phyloP scores from a whole-genome alignment of 768 basidiomycete species.

The Kwoniella sp. region DNA sequence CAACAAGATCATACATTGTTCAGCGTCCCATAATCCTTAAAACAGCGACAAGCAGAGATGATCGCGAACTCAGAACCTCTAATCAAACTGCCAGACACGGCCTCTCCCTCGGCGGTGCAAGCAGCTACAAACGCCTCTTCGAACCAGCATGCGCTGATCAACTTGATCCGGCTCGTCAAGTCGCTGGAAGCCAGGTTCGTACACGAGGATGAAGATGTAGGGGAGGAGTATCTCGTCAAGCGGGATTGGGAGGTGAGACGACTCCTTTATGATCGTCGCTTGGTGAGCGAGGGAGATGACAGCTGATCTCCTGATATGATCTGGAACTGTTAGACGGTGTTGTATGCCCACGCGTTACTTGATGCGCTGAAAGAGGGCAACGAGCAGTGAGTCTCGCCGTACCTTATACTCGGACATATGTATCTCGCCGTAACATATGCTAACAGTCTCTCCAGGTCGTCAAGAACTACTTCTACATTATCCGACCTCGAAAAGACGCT shows the following conservation, averaged over 20 bases:
- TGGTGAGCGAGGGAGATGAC: neutral
- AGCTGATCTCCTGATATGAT: conserved; percentile 7
- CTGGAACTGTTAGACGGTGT: conserved; percentile 21
- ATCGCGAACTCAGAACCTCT: neutral
- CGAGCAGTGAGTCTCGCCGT: conserved; percentile 21
- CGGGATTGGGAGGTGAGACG: conserved; percentile 44
- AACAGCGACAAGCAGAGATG: neutral
- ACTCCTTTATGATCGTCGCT: neutral
- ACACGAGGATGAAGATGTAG: conserved; percentile 25
- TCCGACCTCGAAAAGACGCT: conserved; percentile 4
- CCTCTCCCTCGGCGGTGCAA: conserved; percentile 20
- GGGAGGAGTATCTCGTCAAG: conserved; percentile 10
- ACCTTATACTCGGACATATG: too few relatives aligned
- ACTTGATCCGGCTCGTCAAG: conserved; percentile 41
- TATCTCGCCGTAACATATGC: neutral
- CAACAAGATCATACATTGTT: too few relatives aligned
- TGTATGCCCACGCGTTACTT: conserved; percentile 36
- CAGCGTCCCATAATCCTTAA: too few relatives aligned
- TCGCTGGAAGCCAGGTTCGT: conserved; percentile 31
- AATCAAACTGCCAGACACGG: neutral
- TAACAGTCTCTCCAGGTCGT: conserved; percentile 12
- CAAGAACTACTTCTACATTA: conserved; percentile 9
- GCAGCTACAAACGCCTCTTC: conserved; percentile 36
- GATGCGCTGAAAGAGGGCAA: conserved; percentile 27
- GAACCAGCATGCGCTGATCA: conserved; percentile 46